These are phyloP conservation scores for Annona squamosa DNA, from an alignment of 164 flowering plant species.

Conservation along the genomic window DNA sequence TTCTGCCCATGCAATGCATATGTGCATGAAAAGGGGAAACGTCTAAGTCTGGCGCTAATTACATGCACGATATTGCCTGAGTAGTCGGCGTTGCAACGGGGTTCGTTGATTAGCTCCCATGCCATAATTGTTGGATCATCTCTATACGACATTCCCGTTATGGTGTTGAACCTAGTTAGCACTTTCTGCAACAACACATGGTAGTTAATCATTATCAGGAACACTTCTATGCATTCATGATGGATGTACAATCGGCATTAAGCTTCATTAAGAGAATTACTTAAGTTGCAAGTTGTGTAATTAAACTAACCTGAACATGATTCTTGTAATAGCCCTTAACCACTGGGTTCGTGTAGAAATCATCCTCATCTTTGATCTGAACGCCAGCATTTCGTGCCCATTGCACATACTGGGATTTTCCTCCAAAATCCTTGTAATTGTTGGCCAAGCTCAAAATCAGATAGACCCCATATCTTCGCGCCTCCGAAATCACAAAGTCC, in stretches of 20 bases:
- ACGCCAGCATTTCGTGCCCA: conserved; percentile 27
- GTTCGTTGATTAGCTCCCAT: conserved; percentile 38
- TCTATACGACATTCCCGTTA: conserved; percentile 18
- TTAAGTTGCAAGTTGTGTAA: too few species aligned
- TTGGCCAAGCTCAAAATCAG: conserved; percentile 28
- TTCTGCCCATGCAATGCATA: not conserved
- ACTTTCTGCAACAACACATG: conserved; percentile 21
- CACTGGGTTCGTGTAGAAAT: conserved; percentile 19
- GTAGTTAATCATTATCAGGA: not conserved
- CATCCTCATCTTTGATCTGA: conserved; percentile 12
- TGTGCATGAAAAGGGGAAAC: not conserved
- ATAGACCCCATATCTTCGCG: conserved; percentile 17
- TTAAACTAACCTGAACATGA: conserved; percentile 22
- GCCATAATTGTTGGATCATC: conserved; percentile 34
- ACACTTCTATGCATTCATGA: not conserved
- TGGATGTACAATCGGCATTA: not conserved
- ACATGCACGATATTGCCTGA: conserved; percentile 22
- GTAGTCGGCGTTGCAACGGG: conserved; percentile 25
- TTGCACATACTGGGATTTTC: conserved; percentile 26
- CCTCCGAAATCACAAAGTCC: conserved; percentile 28
- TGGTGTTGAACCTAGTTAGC: conserved; percentile 26
- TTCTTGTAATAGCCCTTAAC: conserved; percentile 20
- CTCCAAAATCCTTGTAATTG: conserved; percentile 27
- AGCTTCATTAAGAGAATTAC: not conserved
- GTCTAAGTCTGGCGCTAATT: not conserved